These are phyloP conservation scores for Herpotrichia juniperi DNA, from an alignment of 2,329 filamentous ascomycete species.

Conservation along the genomic window DNA sequence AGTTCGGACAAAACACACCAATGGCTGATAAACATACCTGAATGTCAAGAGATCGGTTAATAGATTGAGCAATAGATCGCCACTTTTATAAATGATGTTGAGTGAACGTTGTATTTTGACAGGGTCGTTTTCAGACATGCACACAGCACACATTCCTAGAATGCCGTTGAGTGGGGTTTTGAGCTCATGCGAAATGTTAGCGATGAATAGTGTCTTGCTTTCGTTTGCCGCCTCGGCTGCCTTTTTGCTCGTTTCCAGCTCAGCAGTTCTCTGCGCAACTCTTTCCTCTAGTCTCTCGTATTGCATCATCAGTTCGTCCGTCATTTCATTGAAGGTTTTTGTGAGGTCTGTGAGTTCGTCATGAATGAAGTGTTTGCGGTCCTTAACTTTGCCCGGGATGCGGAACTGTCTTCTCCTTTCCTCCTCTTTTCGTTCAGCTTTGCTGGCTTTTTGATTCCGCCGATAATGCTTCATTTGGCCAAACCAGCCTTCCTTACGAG, in stretches of 20 bases:
- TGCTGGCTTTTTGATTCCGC: conserved; percentile 38
- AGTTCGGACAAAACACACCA: background rate
- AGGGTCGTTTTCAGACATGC: conserved; percentile 88
- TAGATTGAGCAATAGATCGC: conserved; percentile 81
- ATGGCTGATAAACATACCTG: conserved; percentile 27
- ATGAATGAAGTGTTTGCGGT: conserved; percentile 75
- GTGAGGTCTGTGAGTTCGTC: conserved; percentile 88
- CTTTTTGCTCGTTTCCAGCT: conserved; percentile 88
- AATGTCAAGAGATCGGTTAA: conserved; percentile 90
- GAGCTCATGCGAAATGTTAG: conserved; percentile 86
- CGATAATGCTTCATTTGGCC: conserved; percentile 43
- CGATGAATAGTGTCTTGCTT: conserved; percentile 96
- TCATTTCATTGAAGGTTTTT: conserved; percentile 90
- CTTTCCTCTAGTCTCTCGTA: conserved; percentile 85
- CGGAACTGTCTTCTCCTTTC: conserved; percentile 68
- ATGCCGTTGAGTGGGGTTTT: conserved; percentile 97
- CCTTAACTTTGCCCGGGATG: conserved; percentile 82
- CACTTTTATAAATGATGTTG: conserved; percentile 87
- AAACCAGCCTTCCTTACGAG: conserved; percentile 54
- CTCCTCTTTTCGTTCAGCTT: conserved; percentile 46
- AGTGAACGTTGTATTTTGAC: conserved; percentile 79
- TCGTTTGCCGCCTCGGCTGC: conserved; percentile 94
- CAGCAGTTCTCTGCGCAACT: conserved; percentile 79
- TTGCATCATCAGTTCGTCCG: conserved; percentile 84
- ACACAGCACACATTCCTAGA: conserved; percentile 89